Base-by-base conservation (phyloP, 1,139 yeast genomes). In the Kurtzmaniella quercitrusa region DNA sequence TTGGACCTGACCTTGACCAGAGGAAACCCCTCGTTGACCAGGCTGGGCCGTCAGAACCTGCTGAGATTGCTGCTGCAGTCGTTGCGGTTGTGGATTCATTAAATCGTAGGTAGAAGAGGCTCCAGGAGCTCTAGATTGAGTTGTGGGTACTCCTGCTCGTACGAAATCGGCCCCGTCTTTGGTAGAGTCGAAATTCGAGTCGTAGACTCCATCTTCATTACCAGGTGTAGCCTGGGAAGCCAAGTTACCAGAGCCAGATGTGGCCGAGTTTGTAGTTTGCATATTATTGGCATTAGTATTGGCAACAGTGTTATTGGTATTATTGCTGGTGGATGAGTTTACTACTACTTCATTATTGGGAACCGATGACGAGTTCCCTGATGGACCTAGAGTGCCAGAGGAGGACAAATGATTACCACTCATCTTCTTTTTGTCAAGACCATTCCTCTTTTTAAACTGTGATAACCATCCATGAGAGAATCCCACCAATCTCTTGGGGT, bases 381-480 rank as follows among this genome's bases (percentile, higher is more conserved):
- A n/a, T 10, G 34, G 3, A 6, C 15, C 39, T 16, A 17, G 18
- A 11, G 25, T 6, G 17, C 12, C 18, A 25, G 39, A 33, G 3
- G 39, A 34, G 25, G 46, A 21, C 10, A 41, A 12, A 16, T 42
- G 40, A 18, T 41, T 41, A 10, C 65, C 62, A 41, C 61, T 52
- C 68, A 65, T 63, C 44, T 70, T 54, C 42, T 65, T 64, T 48
- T 66, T 70, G 48, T 67, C 69, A 39, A 79, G 59, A 0, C 82
- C 82, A 51, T 78, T 82, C 44, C 84, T 59, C 52, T 77, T 79
- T 54, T 79, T 79, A 56, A 79, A 79, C 52, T 77, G 82, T 18
- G 77, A 66, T 38, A 79, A 59, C 85, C 85, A 79, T 7, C 85
- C 85, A 57, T 79, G 83, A 50, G 81, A 74, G 52, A 77, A 79